Evolutionary conservation across 1,284 basidiomycete genomes (phyloP), one percentile per base, ranked within the genome.

Genomic region (Apiotrichum sp.): DNA sequence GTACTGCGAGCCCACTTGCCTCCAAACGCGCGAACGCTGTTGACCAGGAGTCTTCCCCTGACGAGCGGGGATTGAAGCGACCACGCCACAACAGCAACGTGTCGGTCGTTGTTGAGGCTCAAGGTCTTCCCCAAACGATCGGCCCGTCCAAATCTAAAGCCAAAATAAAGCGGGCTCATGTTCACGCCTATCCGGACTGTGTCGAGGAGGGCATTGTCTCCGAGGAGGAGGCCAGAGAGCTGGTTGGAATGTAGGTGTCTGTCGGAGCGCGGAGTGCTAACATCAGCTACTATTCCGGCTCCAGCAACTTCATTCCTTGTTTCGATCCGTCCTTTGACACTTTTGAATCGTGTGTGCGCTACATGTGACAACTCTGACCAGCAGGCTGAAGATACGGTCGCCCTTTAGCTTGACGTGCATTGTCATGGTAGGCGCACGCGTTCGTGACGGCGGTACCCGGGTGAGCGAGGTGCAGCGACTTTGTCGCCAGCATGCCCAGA

Each of bases 281-380:
- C 68, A 67, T 6, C 40, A 42, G 49, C 35, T 93, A 88, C 73
- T 93, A 88, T 73, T 81, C 84, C 2, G 74, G 90, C 32, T 93
- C 89, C 65, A 90, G 87, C 31, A 92, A 89, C 36, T 93, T 93
- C 73, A 76, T 93, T 70, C 87, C 90, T 38, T 84, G 92, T 29
- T 92, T 91, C 66, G 89, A 93, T 73, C 81, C 80, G 4, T 80
- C 77, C 41, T 78, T 82, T 22, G 90, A 93, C 70, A 89, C 88
- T 0, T 93, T 83, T 75, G 88, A 92, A 31, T 66, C 69, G 66
- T 72, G 50, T 65, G 70, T 64, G 10, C 6, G 11, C 9, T 6
- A 22, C 7, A 2, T 1, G 9, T 11, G n/a, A 2, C 7, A 16
- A 34, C 34, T 38, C 22, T 44, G 36, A 40, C 29, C 35, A 10